phyloP scores from a whole-genome alignment of 768 basidiomycete species.

The Mycena rosella region DNA sequence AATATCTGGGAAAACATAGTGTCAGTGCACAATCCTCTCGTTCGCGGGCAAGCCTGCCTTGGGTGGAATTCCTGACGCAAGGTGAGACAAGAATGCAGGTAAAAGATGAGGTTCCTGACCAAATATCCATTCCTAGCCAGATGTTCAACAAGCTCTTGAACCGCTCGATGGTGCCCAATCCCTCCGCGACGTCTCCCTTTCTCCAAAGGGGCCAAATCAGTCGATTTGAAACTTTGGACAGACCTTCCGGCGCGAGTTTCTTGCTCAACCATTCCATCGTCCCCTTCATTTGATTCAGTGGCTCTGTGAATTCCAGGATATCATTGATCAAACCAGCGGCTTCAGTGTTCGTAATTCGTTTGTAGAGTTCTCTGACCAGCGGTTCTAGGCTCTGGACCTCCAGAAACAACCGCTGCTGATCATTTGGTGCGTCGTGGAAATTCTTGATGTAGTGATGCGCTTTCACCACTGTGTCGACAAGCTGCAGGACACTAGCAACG shows the following conservation, averaged over 20 bases:
- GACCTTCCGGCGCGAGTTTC: no score
- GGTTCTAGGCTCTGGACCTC: conserved; percentile 11
- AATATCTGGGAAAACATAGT: not conserved
- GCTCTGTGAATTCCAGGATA: not conserved
- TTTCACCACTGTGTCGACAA: not conserved
- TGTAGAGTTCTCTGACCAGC: not conserved
- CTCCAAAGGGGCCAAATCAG: not conserved
- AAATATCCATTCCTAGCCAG: not conserved
- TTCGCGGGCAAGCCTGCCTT: not conserved
- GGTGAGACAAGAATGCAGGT: no score
- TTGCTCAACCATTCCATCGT: no score
- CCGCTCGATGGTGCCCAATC: not conserved
- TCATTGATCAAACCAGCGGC: not conserved
- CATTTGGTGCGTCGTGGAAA: conserved; percentile 8
- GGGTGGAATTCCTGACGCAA: not conserved
- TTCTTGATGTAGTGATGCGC: conserved; percentile 1
- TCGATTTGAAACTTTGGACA: no score
- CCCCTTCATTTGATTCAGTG: not conserved
- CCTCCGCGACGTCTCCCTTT: not conserved
- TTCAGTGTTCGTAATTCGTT: not conserved
- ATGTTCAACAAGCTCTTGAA: not conserved
- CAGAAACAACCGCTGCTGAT: not conserved
- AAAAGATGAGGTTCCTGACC: not conserved
- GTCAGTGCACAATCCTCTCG: not conserved
- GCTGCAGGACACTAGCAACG: conserved; percentile 5